A percentile compares a stretch with the other conserved stretches of the same genome.
Conservation (phyloP, 192 early-diverging fungal species). For the Neocallimastix lanati region DNA sequence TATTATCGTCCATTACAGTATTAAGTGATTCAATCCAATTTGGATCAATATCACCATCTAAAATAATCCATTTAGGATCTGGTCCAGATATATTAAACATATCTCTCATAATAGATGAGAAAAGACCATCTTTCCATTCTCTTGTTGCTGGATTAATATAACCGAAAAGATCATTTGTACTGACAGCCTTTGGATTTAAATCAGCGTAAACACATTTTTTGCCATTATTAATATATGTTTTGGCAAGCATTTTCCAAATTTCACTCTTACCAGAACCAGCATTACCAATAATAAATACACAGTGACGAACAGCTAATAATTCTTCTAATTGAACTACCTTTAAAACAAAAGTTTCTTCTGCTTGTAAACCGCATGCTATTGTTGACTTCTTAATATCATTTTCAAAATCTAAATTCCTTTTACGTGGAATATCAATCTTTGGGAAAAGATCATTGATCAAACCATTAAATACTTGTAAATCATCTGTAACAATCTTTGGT, state of each 20-base stretch:
- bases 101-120: slow-evolving; percentile 41
- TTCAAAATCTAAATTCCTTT: slow-evolving; percentile 36
- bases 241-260: slow-evolving; percentile 46
- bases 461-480: slow-evolving; percentile 46
- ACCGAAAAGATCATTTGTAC: slow-evolving; percentile 45
- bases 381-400: slow-evolving; percentile 43
- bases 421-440: slow-evolving; percentile 36
- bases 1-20: slow-evolving; percentile 54
- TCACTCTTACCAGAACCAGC: slow-evolving; percentile 43
- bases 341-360: slow-evolving; percentile 43
- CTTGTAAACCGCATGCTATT: slow-evolving; percentile 35
- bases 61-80: slow-evolving; percentile 46
- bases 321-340: slow-evolving; percentile 46
- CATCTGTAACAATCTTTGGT: slow-evolving; percentile 44
- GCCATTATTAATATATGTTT: slow-evolving; percentile 36
- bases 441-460: slow-evolving; percentile 46
- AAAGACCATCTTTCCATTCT: slow-evolving; percentile 50
- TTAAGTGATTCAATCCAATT: slow-evolving; percentile 53
- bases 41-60: slow-evolving; percentile 43
- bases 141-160: slow-evolving; percentile 45
- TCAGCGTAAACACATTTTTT: slow-evolving; percentile 32
- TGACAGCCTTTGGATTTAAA: slow-evolving; percentile 45
- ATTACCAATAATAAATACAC: slow-evolving; percentile 49
- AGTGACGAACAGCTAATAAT: slow-evolving; percentile 42
- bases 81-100: slow-evolving; percentile 29